These are phyloP conservation scores for Daldinia decipiens DNA, from an alignment of 495 filamentous ascomycete species.

Conservation along the genomic window DNA sequence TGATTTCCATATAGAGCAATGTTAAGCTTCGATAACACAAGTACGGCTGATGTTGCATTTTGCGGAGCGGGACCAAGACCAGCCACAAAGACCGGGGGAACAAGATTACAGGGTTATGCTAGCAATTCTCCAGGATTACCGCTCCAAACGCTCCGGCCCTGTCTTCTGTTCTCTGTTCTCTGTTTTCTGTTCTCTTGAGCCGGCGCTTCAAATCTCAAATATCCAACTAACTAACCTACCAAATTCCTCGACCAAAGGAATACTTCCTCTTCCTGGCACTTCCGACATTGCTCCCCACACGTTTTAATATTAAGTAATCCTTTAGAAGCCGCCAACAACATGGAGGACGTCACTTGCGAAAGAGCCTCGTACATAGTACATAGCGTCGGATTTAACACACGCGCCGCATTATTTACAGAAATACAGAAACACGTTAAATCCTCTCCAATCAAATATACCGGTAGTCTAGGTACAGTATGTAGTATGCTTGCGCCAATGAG, in stretches of 20 bases:
- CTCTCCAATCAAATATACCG: neutral
- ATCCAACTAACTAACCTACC: constrained; percentile 17
- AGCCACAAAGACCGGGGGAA: constrained; percentile 23
- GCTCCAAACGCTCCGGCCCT: constrained; percentile 39
- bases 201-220: constrained; percentile 9
- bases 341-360: constrained; percentile 16
- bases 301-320: constrained; percentile 7
- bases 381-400: constrained; percentile 12
- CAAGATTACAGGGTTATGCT: constrained; percentile 24
- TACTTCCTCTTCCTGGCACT: constrained; percentile 29
- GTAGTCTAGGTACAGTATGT: neutral
- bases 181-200: constrained; percentile 15
- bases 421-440: constrained; percentile 6
- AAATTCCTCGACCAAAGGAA: constrained; percentile 24
- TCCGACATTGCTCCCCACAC: constrained; percentile 32
- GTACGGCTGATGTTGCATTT: constrained; percentile 25
- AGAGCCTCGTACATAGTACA: neutral
- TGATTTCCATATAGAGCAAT: constrained; percentile 13
- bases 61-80: constrained; percentile 23
- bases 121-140: constrained; percentile 29
- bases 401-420: constrained; percentile 22
- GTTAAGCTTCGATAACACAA: constrained; percentile 23
- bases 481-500: constrained; percentile 21
- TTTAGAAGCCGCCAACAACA: constrained; percentile 16
- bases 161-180: constrained; percentile 20